phyloP scores from a whole-genome alignment of 2,329 filamentous ascomycete species.

The Spiromastix sp. region DNA sequence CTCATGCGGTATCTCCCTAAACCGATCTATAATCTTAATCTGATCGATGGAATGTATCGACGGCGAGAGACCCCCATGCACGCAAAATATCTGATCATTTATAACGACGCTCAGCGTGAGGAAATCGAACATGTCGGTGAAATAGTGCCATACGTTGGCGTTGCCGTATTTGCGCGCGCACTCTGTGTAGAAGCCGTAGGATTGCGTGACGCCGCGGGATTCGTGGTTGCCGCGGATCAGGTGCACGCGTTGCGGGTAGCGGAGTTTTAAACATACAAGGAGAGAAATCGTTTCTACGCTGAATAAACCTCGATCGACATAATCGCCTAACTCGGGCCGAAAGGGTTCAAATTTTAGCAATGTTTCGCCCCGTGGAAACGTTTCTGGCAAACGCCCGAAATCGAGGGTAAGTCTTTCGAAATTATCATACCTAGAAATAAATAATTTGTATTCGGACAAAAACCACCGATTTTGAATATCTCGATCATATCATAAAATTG shows the following conservation, averaged over 20 bases:
- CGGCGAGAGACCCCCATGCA: constrained; percentile 82
- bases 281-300: constrained; percentile 98
- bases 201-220: constrained; percentile 93
- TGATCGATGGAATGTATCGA: constrained; percentile 98
- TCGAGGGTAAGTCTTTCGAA: background rate
- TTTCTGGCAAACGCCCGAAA: background rate
- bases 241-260: constrained; percentile 92
- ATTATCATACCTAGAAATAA: constrained; percentile 68
- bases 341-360: background rate
- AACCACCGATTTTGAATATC: constrained; percentile 97
- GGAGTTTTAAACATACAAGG: constrained; percentile 90
- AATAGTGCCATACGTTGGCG: constrained; percentile 98
- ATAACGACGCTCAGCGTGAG: constrained; percentile 94
- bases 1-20: constrained; percentile 96
- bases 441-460: constrained; percentile 96
- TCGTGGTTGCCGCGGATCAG: constrained; percentile 97
- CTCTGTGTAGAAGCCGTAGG: constrained; percentile 98
- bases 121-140: constrained; percentile 99
- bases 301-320: constrained; percentile 96
- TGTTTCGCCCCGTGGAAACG: background rate
- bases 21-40: constrained; percentile 98
- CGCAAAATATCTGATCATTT: constrained; percentile 97
- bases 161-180: constrained; percentile 97
- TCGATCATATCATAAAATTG: constrained; percentile 99
- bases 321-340: constrained; percentile 63